These are phyloP conservation scores for Barbarea vulgaris DNA, from an alignment of 345 rosid species.

Conservation along the genomic window DNA sequence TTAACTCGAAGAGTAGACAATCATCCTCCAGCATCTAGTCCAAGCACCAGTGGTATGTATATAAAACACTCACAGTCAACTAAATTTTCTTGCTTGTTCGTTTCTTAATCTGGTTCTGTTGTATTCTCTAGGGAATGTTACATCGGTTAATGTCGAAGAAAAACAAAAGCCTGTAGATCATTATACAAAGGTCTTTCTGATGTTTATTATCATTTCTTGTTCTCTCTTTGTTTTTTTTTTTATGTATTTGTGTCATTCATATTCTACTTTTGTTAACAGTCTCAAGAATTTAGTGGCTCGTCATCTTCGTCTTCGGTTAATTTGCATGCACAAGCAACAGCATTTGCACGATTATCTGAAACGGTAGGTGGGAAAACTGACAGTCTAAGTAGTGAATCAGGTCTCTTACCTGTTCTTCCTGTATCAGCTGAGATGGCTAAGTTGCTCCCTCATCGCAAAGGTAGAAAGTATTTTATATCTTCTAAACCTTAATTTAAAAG, in stretches of 20 bases:
- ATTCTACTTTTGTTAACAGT: constrained; percentile 8
- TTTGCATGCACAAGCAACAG: constrained; percentile 73
- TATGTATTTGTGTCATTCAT: not conserved
- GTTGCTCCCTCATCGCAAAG: constrained; percentile 62
- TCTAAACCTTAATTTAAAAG: not conserved
- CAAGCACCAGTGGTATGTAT: constrained; percentile 50
- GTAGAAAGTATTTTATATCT: too few species aligned
- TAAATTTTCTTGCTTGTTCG: not conserved
- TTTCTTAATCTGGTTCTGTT: constrained; percentile 9
- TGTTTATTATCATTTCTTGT: not conserved
- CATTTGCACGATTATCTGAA: constrained; percentile 65
- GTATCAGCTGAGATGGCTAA: constrained; percentile 90
- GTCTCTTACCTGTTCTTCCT: constrained; percentile 59
- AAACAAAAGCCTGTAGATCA: constrained; percentile 35
- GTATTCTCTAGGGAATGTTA: constrained; percentile 32
- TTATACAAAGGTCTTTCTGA: constrained; percentile 45
- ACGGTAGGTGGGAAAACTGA: constrained; percentile 38
- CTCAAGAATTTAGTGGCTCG: constrained; percentile 40
- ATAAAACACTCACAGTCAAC: not conserved
- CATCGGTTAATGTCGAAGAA: constrained; percentile 38
- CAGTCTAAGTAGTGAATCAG: constrained; percentile 38
- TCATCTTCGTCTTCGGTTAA: constrained; percentile 44
- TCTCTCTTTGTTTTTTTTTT: not conserved
- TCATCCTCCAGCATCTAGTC: constrained; percentile 40
- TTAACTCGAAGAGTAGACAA: constrained; percentile 67